These are phyloP conservation scores for Vanrija pseudolonga DNA, from an alignment of 1,284 basidiomycete genomes.

Conservation along the genomic window DNA sequence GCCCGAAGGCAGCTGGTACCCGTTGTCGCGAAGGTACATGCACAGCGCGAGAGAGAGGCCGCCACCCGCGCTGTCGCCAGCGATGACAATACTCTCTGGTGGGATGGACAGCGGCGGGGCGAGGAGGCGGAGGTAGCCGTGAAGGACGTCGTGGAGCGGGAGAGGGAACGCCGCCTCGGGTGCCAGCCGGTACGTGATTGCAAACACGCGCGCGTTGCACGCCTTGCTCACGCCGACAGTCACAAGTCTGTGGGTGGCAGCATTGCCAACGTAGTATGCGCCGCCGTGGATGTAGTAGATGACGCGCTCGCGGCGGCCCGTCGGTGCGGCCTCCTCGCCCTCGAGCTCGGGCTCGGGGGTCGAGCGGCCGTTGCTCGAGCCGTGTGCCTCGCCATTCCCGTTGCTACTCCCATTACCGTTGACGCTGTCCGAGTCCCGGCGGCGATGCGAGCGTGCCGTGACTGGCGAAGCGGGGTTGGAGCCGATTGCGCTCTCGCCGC, in stretches of 20 bases:
- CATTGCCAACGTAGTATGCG: slow-evolving; percentile 90
- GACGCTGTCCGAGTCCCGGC: not conserved
- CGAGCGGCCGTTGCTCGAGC: slow-evolving; percentile 8
- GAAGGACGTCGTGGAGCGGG: slow-evolving; percentile 84
- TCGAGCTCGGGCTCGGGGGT: slow-evolving; percentile 24
- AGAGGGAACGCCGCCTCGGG: slow-evolving; percentile 93
- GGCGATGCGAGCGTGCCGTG: not conserved
- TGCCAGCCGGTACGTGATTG: slow-evolving; percentile 93
- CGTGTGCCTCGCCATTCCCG: slow-evolving; percentile 11
- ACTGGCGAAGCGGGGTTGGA: not conserved
- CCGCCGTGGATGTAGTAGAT: slow-evolving; percentile 94
- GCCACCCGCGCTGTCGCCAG: slow-evolving; percentile 91
- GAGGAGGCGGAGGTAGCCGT: slow-evolving; percentile 78
- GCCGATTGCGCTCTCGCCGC: not conserved
- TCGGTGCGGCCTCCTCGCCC: slow-evolving; percentile 5
- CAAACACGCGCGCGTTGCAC: slow-evolving; percentile 89
- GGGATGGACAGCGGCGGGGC: slow-evolving; percentile 82
- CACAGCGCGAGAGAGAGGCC: slow-evolving; percentile 79
- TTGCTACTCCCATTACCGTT: not conserved
- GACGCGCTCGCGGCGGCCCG: slow-evolving; percentile 64
- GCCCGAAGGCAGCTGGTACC: slow-evolving; percentile 72
- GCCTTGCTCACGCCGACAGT: slow-evolving; percentile 90
- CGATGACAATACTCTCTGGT: slow-evolving; percentile 79
- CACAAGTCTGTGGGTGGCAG: slow-evolving; percentile 87
- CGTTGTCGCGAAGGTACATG: slow-evolving; percentile 86